phyloP scores from a whole-genome alignment of 1,139 yeast genomes.

The Protomyces macrosporus region DNA sequence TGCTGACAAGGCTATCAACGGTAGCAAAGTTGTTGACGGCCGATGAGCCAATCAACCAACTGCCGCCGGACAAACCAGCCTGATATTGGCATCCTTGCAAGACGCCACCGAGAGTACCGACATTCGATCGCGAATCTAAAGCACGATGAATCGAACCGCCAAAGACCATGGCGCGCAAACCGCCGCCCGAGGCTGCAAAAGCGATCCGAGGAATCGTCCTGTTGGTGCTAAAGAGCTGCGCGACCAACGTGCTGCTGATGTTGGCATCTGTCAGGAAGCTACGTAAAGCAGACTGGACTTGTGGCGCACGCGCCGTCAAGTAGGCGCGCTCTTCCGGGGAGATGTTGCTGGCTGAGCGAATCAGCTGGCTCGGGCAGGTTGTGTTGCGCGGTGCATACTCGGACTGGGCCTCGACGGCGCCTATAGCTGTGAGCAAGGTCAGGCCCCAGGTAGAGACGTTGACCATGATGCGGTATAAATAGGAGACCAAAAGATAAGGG shows the following conservation, averaged over 20 bases:
- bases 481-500: background rate
- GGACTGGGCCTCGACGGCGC: conserved; percentile 36
- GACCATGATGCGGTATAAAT: background rate
- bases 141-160: conserved; percentile 90
- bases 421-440: background rate
- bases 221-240: conserved; percentile 44
- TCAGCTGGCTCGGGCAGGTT: conserved; percentile 47
- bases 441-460: background rate
- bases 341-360: conserved; percentile 29
- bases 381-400: conserved; percentile 59
- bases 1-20: conserved; percentile 27
- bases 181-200: conserved; percentile 84
- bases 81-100: conserved; percentile 76
- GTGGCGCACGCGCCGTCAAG: conserved; percentile 44
- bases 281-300: conserved; percentile 51
- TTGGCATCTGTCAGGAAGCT: conserved; percentile 56
- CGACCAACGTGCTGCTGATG: conserved; percentile 50
- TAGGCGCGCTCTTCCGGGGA: conserved; percentile 29
- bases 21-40: conserved; percentile 34
- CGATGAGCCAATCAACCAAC: conserved; percentile 72
- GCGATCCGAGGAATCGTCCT: conserved; percentile 50
- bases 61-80: conserved; percentile 82
- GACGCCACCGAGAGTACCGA: conserved; percentile 65
- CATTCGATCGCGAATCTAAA: conserved; percentile 66
- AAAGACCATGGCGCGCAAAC: conserved; percentile 80